These are phyloP conservation scores for Tricholoma matsutake DNA, from an alignment of 768 basidiomycete genomes.

Conservation along the genomic window DNA sequence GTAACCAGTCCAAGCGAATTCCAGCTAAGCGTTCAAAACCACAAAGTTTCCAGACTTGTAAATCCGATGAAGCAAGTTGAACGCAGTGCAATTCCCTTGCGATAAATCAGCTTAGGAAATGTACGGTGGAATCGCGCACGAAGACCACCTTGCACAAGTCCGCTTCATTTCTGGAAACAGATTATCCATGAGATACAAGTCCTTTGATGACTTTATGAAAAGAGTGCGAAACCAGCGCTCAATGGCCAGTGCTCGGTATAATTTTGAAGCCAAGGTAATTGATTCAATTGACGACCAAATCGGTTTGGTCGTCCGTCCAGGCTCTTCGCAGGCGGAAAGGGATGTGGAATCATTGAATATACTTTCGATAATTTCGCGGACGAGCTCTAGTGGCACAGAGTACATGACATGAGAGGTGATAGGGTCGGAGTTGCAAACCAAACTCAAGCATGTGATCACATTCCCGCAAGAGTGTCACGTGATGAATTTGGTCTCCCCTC, in stretches of 20 bases:
- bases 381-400: constrained; percentile 31
- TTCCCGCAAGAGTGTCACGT: too few relatives aligned
- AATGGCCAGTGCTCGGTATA: constrained; percentile 26
- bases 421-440: too few relatives aligned
- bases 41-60: constrained; percentile 23
- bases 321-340: constrained; percentile 7
- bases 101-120: neutral
- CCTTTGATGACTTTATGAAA: constrained; percentile 20
- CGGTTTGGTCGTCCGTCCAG: constrained; percentile 21
- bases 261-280: constrained; percentile 28
- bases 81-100: constrained; percentile 31
- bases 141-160: constrained; percentile 23
- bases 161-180: constrained; percentile 23
- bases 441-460: too few relatives aligned
- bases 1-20: constrained; percentile 30
- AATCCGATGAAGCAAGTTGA: constrained; percentile 13
- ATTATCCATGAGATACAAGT: constrained; percentile 19
- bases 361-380: constrained; percentile 28
- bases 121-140: neutral
- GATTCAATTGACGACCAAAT: constrained; percentile 25
- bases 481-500: too few relatives aligned
- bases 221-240: constrained; percentile 32
- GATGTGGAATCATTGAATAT: constrained; percentile 12
- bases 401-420: constrained; percentile 3
- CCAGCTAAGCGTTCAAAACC: constrained; percentile 18